Evolutionary conservation across 805 yeast genomes (phyloP).

Genomic region (Kodamaea kaohsiungensis): DNA sequence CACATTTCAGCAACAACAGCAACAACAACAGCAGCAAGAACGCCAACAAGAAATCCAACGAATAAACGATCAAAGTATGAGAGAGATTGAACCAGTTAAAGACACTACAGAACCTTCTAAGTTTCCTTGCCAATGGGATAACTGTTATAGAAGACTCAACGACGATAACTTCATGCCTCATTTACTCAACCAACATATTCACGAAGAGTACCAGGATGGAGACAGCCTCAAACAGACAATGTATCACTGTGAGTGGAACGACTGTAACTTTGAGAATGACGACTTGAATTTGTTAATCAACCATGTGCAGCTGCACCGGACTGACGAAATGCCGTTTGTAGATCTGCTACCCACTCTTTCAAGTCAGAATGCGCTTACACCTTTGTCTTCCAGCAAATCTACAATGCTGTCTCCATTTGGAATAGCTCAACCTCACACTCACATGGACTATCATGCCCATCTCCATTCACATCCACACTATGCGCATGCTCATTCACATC

Average conservation of each 20-base stretch:
- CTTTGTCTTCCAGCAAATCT: constrained; percentile 5
- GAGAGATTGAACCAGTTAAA: not conserved
- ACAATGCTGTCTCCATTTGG: constrained; percentile 2
- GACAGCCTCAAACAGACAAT: constrained; percentile 11
- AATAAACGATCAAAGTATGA: not conserved
- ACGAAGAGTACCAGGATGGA: constrained; percentile 41
- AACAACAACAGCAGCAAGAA: constrained; percentile 8
- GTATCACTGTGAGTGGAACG: constrained; percentile 71
- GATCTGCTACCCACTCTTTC: not conserved
- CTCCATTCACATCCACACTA: constrained; percentile 2
- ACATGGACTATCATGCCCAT: not conserved
- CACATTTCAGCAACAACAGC: constrained; percentile 24
- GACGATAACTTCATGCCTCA: constrained; percentile 34
- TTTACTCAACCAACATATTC: constrained; percentile 50
- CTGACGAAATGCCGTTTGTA: not conserved
- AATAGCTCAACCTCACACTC: not conserved
- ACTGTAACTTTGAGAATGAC: constrained; percentile 60
- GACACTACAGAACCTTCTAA: not conserved
- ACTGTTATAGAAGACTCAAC: constrained; percentile 49
- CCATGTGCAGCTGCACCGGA: constrained; percentile 47
- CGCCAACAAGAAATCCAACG: not conserved
- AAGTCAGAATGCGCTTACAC: constrained; percentile 3
- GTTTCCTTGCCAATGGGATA: constrained; percentile 53
- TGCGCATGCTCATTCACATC: constrained; percentile 6
- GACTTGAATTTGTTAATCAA: constrained; percentile 55